These are phyloP conservation scores for Capillidium rhysosporum DNA, from an alignment of 371 early-diverging fungal genomes.

Conservation along the genomic window DNA sequence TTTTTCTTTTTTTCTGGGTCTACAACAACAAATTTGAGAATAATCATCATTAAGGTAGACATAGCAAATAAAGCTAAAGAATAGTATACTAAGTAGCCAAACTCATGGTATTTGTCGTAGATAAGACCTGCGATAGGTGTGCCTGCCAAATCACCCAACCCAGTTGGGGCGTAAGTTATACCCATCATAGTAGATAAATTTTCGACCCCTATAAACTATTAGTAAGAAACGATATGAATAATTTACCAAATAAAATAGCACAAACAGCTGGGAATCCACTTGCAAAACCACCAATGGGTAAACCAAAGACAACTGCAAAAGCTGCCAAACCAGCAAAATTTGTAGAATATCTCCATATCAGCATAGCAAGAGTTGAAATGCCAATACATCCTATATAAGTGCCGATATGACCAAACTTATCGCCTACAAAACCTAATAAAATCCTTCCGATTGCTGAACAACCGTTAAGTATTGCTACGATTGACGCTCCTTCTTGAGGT, in stretches of 20 bases:
- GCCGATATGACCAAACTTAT: constrained; percentile 36
- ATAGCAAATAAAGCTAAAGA: not conserved
- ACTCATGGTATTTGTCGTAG: not conserved
- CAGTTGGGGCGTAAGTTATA: not conserved
- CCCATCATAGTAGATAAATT: not conserved
- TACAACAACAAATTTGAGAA: too few relatives aligned
- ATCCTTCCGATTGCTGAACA: constrained; percentile 14
- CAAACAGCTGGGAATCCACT: not conserved
- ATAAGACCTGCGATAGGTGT: not conserved
- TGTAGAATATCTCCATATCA: constrained; percentile 35
- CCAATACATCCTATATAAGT: constrained; percentile 14
- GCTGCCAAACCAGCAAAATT: constrained; percentile 19
- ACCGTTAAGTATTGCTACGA: constrained; percentile 19
- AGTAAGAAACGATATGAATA: too few relatives aligned
- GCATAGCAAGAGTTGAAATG: constrained; percentile 23
- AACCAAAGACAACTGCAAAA: constrained; percentile 26
- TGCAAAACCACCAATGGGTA: constrained; percentile 19
- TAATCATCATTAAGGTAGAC: not conserved
- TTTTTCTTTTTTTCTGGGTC: too few relatives aligned
- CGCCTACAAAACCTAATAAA: constrained; percentile 14
- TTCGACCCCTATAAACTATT: not conserved
- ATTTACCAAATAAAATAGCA: not conserved
- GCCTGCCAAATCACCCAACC: not conserved
- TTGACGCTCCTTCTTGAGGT: constrained; percentile 16
- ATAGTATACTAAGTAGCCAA: not conserved